Percentiles rank a stretch among this genome's conserved stretches.
Conservation (phyloP, 2,329 filamentous ascomycete genomes). For the Colletotrichum chrysophilum region DNA sequence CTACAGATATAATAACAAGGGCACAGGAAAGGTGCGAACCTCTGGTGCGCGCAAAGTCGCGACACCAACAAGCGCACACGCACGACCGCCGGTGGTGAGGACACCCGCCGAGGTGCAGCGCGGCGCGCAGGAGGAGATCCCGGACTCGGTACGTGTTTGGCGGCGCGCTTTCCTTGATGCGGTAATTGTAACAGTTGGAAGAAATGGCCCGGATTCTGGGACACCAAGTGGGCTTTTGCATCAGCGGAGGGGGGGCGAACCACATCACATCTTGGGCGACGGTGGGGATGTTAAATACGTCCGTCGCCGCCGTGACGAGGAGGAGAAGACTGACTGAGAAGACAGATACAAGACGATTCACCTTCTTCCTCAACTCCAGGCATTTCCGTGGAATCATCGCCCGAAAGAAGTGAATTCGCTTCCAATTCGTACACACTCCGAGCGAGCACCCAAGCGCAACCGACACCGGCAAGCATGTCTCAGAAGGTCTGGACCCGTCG, state of each 20-base stretch:
- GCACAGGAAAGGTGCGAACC: not conserved
- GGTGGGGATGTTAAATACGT: not conserved
- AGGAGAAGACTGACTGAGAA: not conserved
- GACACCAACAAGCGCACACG: not conserved
- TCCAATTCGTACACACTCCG: not conserved
- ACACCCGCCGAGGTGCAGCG: not conserved
- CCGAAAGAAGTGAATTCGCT: not conserved
- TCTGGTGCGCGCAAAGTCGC: not conserved
- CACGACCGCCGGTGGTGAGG: not conserved
- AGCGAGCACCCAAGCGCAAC: not conserved
- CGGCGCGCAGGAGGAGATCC: not conserved
- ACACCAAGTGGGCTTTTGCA: constrained; percentile 9
- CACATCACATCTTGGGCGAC: not conserved
- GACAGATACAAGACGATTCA: not conserved
- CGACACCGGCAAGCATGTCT: constrained; percentile 47
- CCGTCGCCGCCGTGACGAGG: not conserved
- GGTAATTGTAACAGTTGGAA: constrained; percentile 14
- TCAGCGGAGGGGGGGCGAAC: not conserved
- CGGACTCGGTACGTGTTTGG: constrained; percentile 8
- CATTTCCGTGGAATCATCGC: not conserved
- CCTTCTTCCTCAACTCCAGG: not conserved
- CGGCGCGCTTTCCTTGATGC: constrained; percentile 1
- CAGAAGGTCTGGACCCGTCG: constrained; percentile 31
- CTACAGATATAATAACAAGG: not conserved
- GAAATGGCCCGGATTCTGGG: not conserved